phyloP scores from a whole-genome alignment of 108 stramenopile genomes.

The Discostella pseudostelligera region DNA sequence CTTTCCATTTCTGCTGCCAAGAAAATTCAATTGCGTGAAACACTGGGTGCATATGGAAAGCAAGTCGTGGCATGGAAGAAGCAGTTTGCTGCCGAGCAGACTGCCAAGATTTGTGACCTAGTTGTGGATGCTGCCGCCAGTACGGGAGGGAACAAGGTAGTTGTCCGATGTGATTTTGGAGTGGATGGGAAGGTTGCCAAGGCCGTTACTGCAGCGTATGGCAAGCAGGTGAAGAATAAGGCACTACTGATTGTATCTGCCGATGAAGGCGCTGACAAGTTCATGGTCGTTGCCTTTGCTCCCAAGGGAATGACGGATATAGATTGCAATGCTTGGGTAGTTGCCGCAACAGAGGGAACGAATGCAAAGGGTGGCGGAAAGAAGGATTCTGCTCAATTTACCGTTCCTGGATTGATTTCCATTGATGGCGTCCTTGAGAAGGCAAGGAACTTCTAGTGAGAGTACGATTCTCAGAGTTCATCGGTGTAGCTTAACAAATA shows the following conservation, averaged over 20 bases:
- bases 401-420: conserved; percentile 54
- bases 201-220: conserved; percentile 74
- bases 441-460: conserved; percentile 47
- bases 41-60: conserved; percentile 57
- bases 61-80: conserved; percentile 86
- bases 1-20: conserved; percentile 72
- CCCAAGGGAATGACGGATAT: conserved; percentile 71
- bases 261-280: conserved; percentile 66
- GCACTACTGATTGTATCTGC: conserved; percentile 80
- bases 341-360: conserved; percentile 72
- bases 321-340: conserved; percentile 85
- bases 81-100: conserved; percentile 70
- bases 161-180: conserved; percentile 89
- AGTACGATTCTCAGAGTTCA: neutral
- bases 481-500: neutral
- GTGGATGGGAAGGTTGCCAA: conserved; percentile 89
- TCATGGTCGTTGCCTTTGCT: conserved; percentile 76
- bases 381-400: conserved; percentile 78
- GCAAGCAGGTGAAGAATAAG: conserved; percentile 84
- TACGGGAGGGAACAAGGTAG: conserved; percentile 75
- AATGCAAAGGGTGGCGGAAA: conserved; percentile 89
- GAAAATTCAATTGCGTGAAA: conserved; percentile 74
- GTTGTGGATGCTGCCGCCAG: conserved; percentile 62
- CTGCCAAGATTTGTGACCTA: conserved; percentile 63
- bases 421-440: conserved; percentile 68